Base-by-base conservation (phyloP, 768 basidiomycete genomes). In the Myochromella boudieri region DNA sequence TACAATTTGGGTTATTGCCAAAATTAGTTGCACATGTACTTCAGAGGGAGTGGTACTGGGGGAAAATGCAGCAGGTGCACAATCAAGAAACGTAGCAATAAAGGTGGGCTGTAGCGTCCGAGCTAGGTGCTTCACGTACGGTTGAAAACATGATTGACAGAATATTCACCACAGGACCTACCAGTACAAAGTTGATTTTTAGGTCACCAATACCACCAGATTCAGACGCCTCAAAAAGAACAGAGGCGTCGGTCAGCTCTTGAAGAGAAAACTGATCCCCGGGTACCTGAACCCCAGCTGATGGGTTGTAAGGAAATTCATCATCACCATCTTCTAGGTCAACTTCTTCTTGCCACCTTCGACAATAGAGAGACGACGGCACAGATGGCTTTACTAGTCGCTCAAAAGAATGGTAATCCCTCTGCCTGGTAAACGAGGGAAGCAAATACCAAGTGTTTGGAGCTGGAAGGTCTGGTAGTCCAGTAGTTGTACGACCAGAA, bases 1-100 rank as follows among this genome's bases (percentile, higher is more conserved):
- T 18, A 75, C 69, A 52, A 92, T 81, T 48, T 75, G 72, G 22
- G 72, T 71, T 4, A 85, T 74, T 1, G 77, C 74, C n/a, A 76
- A 49, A 12, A 91, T 67, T 46, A 84, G 69, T 48, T 80, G 76
- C 14, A 82, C 63, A 49, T 88, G 84, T 2, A 75, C 76, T 48
- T 84, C 83, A 10, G 78, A 63, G 2, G 82, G 78, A 24, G 59
- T 73, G n/a, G 67, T 67, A 52, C 75, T 77, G 0, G 89, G 86
- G 3, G 84, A 77, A 66, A 95, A 95, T 1, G 87, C 88, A 11
- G 78, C 61, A 1, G 95, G 91, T 3, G 91, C 91, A 53, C 82
- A 81, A 62, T 98, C 95, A 17, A 98, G 78, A 66, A 92, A 91
- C 1, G 88, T 84, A 17, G 91, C 84, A 2, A 92, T 69, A 9